phyloP scores from a whole-genome alignment of 2,329 filamentous ascomycete genomes.

The Pseudogymnoascus sp. region DNA sequence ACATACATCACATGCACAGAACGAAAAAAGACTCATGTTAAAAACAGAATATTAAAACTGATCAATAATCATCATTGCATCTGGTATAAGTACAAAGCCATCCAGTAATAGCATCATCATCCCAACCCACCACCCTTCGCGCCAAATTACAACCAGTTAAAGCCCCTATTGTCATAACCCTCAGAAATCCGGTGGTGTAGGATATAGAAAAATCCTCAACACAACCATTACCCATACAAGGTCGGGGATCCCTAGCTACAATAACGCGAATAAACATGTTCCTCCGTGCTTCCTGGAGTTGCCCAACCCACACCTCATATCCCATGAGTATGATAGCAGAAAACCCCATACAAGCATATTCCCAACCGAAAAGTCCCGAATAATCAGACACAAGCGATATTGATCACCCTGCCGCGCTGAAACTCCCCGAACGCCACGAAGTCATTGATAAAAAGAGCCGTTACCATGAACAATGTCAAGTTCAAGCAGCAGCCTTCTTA shows the following conservation, averaged over 20 bases:
- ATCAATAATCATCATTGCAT: conserved; percentile 10
- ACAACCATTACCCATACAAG: conserved; percentile 9
- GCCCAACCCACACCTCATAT: conserved; percentile 5
- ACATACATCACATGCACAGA: neutral
- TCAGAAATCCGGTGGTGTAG: conserved; percentile 3
- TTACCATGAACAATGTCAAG: neutral
- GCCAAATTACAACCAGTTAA: conserved; percentile 11
- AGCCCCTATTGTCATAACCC: conserved; percentile 8
- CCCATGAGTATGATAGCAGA: conserved; percentile 8
- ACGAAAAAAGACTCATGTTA: neutral
- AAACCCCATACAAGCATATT: conserved; percentile 5
- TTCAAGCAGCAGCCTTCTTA: conserved; percentile 23
- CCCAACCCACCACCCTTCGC: conserved; percentile 2
- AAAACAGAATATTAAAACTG: conserved; percentile 3
- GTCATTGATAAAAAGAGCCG: conserved; percentile 5
- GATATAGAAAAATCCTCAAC: conserved; percentile 3
- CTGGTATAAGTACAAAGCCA: conserved; percentile 10
- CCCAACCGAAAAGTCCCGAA: conserved; percentile 2
- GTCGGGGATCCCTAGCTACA: conserved; percentile 9
- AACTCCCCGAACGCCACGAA: conserved; percentile 8
- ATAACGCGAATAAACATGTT: conserved; percentile 7
- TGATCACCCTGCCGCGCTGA: conserved; percentile 4
- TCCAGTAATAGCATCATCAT: conserved; percentile 10
- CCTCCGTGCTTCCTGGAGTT: conserved; percentile 7
- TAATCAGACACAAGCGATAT: conserved; percentile 8